Percentiles rank a stretch among this genome's conserved stretches.
These are phyloP conservation scores for Spizellomyces sp. DNA, from an alignment of 192 early-diverging fungal genomes.

Conservation along the genomic window DNA sequence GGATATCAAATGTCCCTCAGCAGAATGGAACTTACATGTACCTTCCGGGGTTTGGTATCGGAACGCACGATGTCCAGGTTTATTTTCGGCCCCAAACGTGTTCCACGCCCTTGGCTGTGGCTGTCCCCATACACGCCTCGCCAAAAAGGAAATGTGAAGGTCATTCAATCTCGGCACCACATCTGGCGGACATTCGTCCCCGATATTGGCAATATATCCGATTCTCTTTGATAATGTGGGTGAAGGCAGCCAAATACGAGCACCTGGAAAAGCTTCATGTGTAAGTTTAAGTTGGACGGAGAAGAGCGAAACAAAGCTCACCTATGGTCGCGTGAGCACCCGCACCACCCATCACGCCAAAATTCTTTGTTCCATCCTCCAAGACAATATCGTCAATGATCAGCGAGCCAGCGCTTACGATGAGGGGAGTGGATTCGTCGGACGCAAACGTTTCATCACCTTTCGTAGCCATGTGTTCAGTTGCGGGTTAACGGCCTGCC, in stretches of 20 bases:
- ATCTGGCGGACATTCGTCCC: slow-evolving; percentile 10
- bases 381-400: slow-evolving; percentile 32
- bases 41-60: slow-evolving; percentile 15
- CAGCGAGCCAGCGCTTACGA: slow-evolving; percentile 22
- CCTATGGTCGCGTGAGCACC: slow-evolving; percentile 21
- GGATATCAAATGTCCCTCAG: background rate
- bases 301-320: background rate
- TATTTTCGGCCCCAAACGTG: slow-evolving; percentile 5
- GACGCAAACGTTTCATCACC: too few relatives aligned
- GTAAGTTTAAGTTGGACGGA: background rate
- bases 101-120: slow-evolving; percentile 27
- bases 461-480: too few relatives aligned
- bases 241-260: slow-evolving; percentile 10
- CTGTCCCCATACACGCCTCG: background rate
- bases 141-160: slow-evolving; percentile 14
- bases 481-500: too few relatives aligned
- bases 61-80: slow-evolving; percentile 11
- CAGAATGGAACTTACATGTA: slow-evolving; percentile 1
- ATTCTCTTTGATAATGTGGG: background rate
- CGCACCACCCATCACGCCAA: slow-evolving; percentile 17
- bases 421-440: background rate
- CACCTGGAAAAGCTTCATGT: background rate
- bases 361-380: background rate
- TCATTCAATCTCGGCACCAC: background rate
- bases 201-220: slow-evolving; percentile 15